These are phyloP conservation scores for Pseudonitzschia delicatissima DNA, from an alignment of 108 stramenopile genomes.

Conservation along the genomic window DNA sequence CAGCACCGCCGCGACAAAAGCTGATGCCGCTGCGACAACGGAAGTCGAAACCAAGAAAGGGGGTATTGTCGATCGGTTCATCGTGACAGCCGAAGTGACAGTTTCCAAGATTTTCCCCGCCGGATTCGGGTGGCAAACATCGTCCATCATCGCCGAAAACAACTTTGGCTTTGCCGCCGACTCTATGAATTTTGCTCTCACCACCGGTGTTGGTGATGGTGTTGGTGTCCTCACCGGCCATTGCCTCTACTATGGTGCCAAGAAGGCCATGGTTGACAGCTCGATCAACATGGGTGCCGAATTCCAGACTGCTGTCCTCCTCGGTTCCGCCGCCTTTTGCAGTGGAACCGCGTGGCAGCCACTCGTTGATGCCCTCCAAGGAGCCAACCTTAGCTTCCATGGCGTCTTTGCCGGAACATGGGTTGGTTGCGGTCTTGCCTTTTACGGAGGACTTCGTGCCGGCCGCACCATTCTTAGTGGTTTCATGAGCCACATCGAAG, in stretches of 20 bases:
- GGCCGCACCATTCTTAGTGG: constrained; percentile 58
- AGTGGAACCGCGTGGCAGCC: constrained; percentile 84
- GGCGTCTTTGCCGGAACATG: constrained; percentile 69
- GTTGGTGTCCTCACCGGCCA: constrained; percentile 71
- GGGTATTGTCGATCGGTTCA: constrained; percentile 46
- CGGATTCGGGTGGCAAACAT: constrained; percentile 84
- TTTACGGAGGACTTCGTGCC: constrained; percentile 65
- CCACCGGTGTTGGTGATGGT: constrained; percentile 74
- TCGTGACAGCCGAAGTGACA: constrained; percentile 64
- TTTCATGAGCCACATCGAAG: constrained; percentile 45
- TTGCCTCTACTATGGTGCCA: constrained; percentile 49
- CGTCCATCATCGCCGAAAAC: constrained; percentile 58
- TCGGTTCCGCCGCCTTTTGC: constrained; percentile 79
- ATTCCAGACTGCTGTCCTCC: constrained; percentile 58
- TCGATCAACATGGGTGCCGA: constrained; percentile 56
- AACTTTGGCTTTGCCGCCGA: constrained; percentile 58
- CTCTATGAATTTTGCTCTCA: constrained; percentile 58
- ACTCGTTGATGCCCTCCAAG: constrained; percentile 72
- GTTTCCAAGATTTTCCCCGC: constrained; percentile 87
- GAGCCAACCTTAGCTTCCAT: constrained; percentile 57
- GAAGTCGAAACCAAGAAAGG: constrained; percentile 1
- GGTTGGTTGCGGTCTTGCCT: constrained; percentile 80
- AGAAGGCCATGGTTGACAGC: constrained; percentile 47
- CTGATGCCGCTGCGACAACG: constrained; percentile 11
- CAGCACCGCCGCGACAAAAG: constrained; percentile 3